Percentiles rank a stretch among this genome's conserved stretches.
Conservation (phyloP, 2,329 filamentous ascomycete species). For the Neofusicoccum laricinum region DNA sequence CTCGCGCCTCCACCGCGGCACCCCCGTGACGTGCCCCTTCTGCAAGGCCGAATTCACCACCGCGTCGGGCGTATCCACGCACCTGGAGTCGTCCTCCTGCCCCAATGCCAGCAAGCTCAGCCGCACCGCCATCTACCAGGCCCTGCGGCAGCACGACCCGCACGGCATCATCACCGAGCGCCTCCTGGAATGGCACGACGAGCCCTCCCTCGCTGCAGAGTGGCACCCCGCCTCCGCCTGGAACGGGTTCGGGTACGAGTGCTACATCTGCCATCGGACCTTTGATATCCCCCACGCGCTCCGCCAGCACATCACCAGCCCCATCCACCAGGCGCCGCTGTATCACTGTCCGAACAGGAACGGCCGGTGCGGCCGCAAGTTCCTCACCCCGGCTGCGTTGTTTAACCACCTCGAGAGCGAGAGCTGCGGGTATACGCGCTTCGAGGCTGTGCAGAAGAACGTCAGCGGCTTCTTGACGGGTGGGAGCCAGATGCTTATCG, state of each 20-base stretch:
- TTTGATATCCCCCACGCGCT: conserved; percentile 42
- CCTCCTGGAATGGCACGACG: conserved; percentile 46
- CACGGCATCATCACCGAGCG: conserved; percentile 51
- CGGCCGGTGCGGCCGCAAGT: conserved; percentile 34
- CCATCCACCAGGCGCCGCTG: conserved; percentile 47
- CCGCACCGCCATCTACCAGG: conserved; percentile 47
- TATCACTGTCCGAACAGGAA: conserved; percentile 48
- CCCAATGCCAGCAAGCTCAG: conserved; percentile 44
- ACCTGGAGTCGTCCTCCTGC: conserved; percentile 58
- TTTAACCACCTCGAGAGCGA: conserved; percentile 49
- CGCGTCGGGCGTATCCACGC: conserved; percentile 54
- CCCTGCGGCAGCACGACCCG: conserved; percentile 48
- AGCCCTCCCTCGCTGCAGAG: conserved; percentile 23
- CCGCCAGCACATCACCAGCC: conserved; percentile 55
- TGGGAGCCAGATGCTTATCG: neutral
- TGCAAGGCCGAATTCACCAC: conserved; percentile 48
- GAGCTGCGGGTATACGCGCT: conserved; percentile 39
- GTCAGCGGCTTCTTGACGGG: conserved; percentile 15
- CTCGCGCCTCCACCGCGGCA: conserved; percentile 50
- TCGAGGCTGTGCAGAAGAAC: conserved; percentile 38
- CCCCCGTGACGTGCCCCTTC: conserved; percentile 52
- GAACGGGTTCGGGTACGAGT: conserved; percentile 50
- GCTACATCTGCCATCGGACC: conserved; percentile 51
- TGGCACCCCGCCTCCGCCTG: conserved; percentile 41
- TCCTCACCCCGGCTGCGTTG: conserved; percentile 38